A percentile compares a stretch with the other conserved stretches of the same genome.
These are phyloP conservation scores for Epichloe sibirici DNA, from an alignment of 2,329 filamentous ascomycete genomes.

Conservation along the genomic window DNA sequence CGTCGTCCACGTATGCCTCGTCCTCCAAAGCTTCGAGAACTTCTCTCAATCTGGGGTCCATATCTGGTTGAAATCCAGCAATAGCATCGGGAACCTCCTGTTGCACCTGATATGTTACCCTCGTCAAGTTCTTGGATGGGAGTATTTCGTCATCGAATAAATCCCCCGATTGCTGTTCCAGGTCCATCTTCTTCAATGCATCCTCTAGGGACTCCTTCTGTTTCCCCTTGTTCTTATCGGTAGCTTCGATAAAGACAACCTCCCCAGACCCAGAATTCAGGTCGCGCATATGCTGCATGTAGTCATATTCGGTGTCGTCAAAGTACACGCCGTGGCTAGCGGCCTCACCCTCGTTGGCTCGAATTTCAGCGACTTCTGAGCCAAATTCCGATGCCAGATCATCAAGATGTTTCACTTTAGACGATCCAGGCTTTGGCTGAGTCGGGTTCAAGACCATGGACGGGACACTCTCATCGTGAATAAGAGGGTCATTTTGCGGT, in stretches of 20 bases:
- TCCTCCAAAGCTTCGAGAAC: conserved; percentile 90
- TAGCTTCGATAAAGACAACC: conserved; percentile 72
- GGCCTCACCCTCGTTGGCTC: conserved; percentile 89
- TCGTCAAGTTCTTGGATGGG: conserved; percentile 66
- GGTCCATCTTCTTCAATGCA: conserved; percentile 53
- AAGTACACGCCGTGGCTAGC: conserved; percentile 88
- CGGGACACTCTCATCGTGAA: conserved; percentile 80
- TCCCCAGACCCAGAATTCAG: conserved; percentile 59
- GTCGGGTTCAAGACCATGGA: conserved; percentile 79
- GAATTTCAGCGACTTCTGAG: conserved; percentile 49
- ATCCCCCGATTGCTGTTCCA: conserved; percentile 41
- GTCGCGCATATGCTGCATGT: conserved; percentile 97
- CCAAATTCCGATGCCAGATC: conserved; percentile 72
- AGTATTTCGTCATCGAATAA: conserved; percentile 63
- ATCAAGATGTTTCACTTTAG: conserved; percentile 51
- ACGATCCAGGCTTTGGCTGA: conserved; percentile 25
- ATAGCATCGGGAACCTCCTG: conserved; percentile 87
- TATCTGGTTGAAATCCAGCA: conserved; percentile 90
- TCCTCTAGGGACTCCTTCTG: conserved; percentile 73
- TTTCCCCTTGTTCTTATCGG: conserved; percentile 58
- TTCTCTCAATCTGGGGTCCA: conserved; percentile 87
- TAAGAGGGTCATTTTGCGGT: conserved; percentile 92
- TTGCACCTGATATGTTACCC: conserved; percentile 77
- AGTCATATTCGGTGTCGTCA: conserved; percentile 93
- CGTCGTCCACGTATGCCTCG: conserved; percentile 81